phyloP scores from a whole-genome alignment of 768 basidiomycete species.

The Leucocoprinus birnbaumii region DNA sequence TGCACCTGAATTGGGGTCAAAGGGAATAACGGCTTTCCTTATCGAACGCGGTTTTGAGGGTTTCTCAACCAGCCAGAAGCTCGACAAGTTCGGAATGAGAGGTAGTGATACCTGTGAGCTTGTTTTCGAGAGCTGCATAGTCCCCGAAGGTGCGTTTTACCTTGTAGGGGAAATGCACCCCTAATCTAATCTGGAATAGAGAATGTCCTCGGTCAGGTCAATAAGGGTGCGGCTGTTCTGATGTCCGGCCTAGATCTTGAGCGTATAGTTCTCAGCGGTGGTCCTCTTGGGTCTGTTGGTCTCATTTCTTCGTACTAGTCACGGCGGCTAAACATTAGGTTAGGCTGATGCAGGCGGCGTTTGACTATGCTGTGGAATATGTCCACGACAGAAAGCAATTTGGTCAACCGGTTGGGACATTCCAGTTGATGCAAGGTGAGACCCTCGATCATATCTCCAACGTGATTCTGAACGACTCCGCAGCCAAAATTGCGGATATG shows the following conservation, averaged over 20 bases:
- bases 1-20: slow-evolving; percentile 69
- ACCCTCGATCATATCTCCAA: slow-evolving; percentile 15
- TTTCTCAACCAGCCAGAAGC: slow-evolving; percentile 85
- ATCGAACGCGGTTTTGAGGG: slow-evolving; percentile 80
- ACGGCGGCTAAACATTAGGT: slow-evolving; percentile 12
- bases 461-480: slow-evolving; percentile 1
- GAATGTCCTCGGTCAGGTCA: slow-evolving; percentile 79
- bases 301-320: slow-evolving; percentile 3
- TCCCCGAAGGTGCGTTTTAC: slow-evolving; percentile 68
- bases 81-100: slow-evolving; percentile 97
- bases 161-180: neutral
- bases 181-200: slow-evolving; percentile 38
- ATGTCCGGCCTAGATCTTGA: slow-evolving; percentile 96
- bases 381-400: slow-evolving; percentile 95
- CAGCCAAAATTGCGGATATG: slow-evolving; percentile 89
- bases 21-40: slow-evolving; percentile 91
- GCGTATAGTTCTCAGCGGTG: slow-evolving; percentile 87
- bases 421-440: slow-evolving; percentile 94
- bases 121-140: slow-evolving; percentile 86
- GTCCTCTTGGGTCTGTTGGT: slow-evolving; percentile 73
- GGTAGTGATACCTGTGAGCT: slow-evolving; percentile 94
- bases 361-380: slow-evolving; percentile 85
- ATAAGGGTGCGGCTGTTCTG: slow-evolving; percentile 80
- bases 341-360: slow-evolving; percentile 91
- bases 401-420: slow-evolving; percentile 80